Base-by-base conservation (phyloP, 306 rosid species). In the Quercus alba region DNA sequence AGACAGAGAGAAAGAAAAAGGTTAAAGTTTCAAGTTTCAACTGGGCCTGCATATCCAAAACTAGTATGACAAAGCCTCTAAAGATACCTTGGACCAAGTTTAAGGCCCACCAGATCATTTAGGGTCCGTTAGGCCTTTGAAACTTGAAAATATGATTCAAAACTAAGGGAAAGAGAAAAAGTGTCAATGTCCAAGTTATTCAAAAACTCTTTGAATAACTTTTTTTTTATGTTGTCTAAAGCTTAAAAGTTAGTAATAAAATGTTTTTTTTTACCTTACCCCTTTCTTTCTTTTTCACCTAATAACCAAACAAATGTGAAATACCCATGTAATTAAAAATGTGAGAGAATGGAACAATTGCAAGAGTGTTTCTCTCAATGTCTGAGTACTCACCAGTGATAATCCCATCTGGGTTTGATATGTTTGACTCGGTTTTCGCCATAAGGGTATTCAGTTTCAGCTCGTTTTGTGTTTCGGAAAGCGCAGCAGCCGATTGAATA, bases 401-500 rank as follows among this genome's bases (percentile, higher is more conserved):
- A 89, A 71, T 96, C 99, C 98, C 98, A 91, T 82, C 94, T 80
- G 76, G 99, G 99, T 54, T 90, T 75, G 78, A 93, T 90, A 87
- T 90, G 91, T 81, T 83, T 89, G 92, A 96, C 87, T 51, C 86
- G 84, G 76, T 93, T 91, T 73, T 88, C 82, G 6, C 98, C 99
- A 23, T 93, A 82, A 0, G 92, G 94, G 66, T 96, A 88, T 79
- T 91, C 97, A 0, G 97, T 84, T 80, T 85, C 87, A 14, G 93
- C 94, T 71, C 99, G 75, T 28, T 78, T 87, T 11, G 97, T 83
- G 85, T 96, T 96, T 63, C 75, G 90, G 82, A 91, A 96, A 56
- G 99, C 99, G 73, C 99, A 96, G 84, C 97, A 96, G 0, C 99
- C 99, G 10, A 93, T 89, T 3, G 88, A 91, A 73, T 93, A 96